Evolutionary conservation across 129 eudicot species (phyloP).

Genomic region (sunflower (Helianthus annuus)): DNA sequence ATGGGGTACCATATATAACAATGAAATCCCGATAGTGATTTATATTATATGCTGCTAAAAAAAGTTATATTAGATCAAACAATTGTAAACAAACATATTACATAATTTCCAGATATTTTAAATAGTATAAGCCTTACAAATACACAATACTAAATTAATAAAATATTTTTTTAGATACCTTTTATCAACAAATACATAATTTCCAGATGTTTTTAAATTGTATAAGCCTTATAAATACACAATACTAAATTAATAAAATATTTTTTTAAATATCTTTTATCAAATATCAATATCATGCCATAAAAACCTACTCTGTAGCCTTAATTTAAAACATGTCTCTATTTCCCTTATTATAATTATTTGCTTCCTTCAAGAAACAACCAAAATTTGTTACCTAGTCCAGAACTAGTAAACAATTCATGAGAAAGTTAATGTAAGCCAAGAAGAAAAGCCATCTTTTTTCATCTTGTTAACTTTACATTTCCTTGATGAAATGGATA

Average conservation of each 20-base stretch:
- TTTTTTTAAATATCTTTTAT: neutral
- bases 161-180: neutral
- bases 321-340: neutral
- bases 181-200: neutral
- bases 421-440: neutral
- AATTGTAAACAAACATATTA: no score
- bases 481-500: slow-evolving; percentile 27
- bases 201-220: no score
- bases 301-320: neutral
- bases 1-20: no score
- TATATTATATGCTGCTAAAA: no score
- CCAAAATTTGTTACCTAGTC: neutral
- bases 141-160: no score
- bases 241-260: neutral
- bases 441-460: slow-evolving; percentile 26
- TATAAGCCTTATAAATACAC: no score
- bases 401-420: neutral
- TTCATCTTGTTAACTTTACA: slow-evolving; percentile 31
- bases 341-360: neutral
- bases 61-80: no score
- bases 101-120: no score
- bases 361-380: neutral
- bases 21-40: no score
- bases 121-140: no score
- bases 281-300: neutral